Evolutionary conservation across 768 basidiomycete species (phyloP), one percentile per base, ranked within the genome.

Genomic region (Rhodotorula kratochvilovae): DNA sequence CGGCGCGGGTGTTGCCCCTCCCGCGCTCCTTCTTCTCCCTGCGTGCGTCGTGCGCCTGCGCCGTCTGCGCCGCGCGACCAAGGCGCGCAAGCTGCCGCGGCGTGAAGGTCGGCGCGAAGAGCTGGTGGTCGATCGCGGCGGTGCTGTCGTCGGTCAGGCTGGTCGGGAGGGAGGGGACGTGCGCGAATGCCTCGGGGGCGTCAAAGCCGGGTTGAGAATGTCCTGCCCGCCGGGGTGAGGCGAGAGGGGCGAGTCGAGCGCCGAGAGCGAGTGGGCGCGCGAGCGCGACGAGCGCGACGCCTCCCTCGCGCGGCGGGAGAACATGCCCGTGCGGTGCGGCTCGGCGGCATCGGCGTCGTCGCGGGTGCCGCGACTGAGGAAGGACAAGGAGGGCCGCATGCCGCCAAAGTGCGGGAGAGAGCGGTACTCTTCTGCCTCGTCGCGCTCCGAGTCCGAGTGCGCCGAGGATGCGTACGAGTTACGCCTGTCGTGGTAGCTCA

Each of bases 41-140:
- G 25, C 19, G 23, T 2, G 19, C 27, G 23, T 50, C 61, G 35
- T 36, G 61, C 35, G 16, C 16, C 5, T 39, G 31, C 23, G 23
- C 48, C 29, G 23, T 46, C 27, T 27, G 7, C 2, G 58, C 53
- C 21, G 50, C 19, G 27, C 51, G 66, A 4, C 25, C 21, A 6
- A 66, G 57, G n/a, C 56, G 57, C 11, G 35, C 31, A 16, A 43
- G 42, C 21, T 53, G 54, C 16, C 58, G 60, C 27, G 62, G 65
- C 15, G 70, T n/a, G 17, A 66, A 55, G 1, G 61, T 31, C 19
- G 70, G 56, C 0, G 61, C 61, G 45, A 71, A 71, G 33, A 71
- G 61, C 10, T 55, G 43, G 11, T 25, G 3, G 16, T 57, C 48
- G 48, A 23, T 1, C n/a, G n/a, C 17, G 27, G 29, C 5, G 36